Base-by-base conservation (phyloP, 192 early-diverging fungal species). In the Backusella tuberculispora region DNA sequence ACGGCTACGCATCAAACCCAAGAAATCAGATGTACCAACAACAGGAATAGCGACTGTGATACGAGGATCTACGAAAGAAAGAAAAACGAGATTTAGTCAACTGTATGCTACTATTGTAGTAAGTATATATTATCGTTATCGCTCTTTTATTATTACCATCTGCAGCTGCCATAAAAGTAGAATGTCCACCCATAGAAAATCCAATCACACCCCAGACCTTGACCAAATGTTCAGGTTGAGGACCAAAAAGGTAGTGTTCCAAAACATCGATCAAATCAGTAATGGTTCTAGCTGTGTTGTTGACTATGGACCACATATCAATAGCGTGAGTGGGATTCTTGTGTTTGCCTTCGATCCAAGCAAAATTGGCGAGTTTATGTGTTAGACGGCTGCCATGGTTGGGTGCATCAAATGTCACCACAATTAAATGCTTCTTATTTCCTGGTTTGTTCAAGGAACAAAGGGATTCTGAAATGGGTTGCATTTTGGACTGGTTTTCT, bases 111-210 rank as follows among this genome's bases (percentile, higher is more conserved):
- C 4, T 48, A 21, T 45, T 14, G n/a, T 34, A 2, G 29, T 34
- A 34, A 2, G 29, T 34, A 34, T 34, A 1, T 34, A 34, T 34
- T 34, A 34, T 34, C n/a, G 21, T 7, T 3, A 53, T 8, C 19
- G 29, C 26, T 14, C 38, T 26, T 63, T 69, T 41, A 19, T 6
- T 29, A 13, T 56, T 78, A 82, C 83, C 85, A 41, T 80, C 71
- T 12, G 78, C 85, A 14, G 71, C 50, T 2, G 79, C 78, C 34
- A 89, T 45, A 45, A 85, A 74, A 10, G 86, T 63, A 8, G 85
- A 71, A 77, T 89, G 86, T 2, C 86, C 88, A 40, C 88, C 88
- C 48, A 90, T 73, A 12, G 81, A 83, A 17, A 88, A 77, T 6
- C 88, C 88, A 17, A 71, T 38, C 6, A 87, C 77, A 12, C 83